Evolutionary conservation across 2,329 filamentous ascomycete genomes (phyloP).

Genomic region (Chaetomium globosum): DNA sequence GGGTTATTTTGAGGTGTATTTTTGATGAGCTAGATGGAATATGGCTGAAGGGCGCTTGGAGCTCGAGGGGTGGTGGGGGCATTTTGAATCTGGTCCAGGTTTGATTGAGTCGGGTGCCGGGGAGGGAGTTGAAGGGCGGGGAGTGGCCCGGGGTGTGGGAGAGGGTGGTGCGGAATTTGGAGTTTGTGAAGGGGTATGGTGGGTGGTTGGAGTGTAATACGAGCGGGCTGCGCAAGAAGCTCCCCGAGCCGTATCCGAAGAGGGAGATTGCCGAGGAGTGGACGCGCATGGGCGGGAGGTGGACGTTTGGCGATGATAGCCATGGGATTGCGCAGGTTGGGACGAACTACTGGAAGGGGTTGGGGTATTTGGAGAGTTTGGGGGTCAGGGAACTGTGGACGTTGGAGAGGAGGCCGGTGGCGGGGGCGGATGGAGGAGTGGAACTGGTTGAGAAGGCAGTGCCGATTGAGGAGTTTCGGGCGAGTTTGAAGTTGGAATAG

Average conservation of each 20-base stretch:
- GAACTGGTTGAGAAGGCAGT: slow-evolving; percentile 50
- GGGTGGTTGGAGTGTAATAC: slow-evolving; percentile 90
- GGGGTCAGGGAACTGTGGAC: slow-evolving; percentile 67
- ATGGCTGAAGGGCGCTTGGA: slow-evolving; percentile 75
- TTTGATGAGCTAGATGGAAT: slow-evolving; percentile 81
- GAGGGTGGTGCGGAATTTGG: slow-evolving; percentile 72
- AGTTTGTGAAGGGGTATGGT: slow-evolving; percentile 69
- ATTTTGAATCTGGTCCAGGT: slow-evolving; percentile 89
- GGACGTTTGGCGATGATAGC: slow-evolving; percentile 93
- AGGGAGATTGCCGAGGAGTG: slow-evolving; percentile 78
- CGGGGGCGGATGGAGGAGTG: slow-evolving; percentile 41
- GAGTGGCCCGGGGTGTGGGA: slow-evolving; percentile 65
- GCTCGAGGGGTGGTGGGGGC: slow-evolving; percentile 84
- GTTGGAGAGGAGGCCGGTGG: slow-evolving; percentile 46
- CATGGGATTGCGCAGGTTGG: slow-evolving; percentile 85
- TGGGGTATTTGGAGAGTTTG: slow-evolving; percentile 69
- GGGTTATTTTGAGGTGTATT: slow-evolving; percentile 82
- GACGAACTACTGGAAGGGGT: slow-evolving; percentile 74
- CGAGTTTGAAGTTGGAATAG: slow-evolving; percentile 36
- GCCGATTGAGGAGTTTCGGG: slow-evolving; percentile 46
- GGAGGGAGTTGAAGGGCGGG: background rate
- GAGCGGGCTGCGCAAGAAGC: slow-evolving; percentile 82
- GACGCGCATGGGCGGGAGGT: slow-evolving; percentile 71
- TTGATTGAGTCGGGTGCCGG: slow-evolving; percentile 61
- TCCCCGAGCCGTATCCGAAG: slow-evolving; percentile 86